Conservation (phyloP, 2,329 filamentous ascomycete species). For the Cladosporium sp. region DNA sequence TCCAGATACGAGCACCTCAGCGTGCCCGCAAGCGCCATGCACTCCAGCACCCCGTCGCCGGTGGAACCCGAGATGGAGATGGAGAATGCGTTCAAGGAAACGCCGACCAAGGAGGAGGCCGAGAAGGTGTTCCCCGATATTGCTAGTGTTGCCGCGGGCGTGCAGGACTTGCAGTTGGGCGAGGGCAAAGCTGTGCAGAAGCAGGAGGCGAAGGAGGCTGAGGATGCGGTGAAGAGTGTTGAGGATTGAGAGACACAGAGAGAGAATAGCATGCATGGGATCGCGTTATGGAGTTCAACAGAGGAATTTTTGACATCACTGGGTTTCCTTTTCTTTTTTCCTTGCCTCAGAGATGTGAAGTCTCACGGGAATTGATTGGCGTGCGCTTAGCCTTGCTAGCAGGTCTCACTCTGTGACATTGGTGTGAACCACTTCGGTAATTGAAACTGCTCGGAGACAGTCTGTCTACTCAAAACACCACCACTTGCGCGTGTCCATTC, state of each 20-base stretch:
- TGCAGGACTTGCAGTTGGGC: constrained; percentile 25
- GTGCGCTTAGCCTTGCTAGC: not conserved
- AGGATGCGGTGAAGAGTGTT: constrained; percentile 41
- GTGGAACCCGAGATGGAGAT: constrained; percentile 34
- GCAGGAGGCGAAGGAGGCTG: constrained; percentile 32
- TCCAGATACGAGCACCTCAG: constrained; percentile 15
- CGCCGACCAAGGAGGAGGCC: constrained; percentile 33
- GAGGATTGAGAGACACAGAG: constrained; percentile 36
- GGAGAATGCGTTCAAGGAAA: constrained; percentile 21
- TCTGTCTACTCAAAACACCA: no score
- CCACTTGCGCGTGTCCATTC: no score
- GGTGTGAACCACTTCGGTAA: no score
- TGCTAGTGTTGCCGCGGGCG: constrained; percentile 24
- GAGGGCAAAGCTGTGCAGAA: constrained; percentile 25
- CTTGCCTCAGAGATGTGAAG: not conserved
- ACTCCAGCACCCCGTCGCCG: constrained; percentile 17
- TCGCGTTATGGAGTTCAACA: not conserved
- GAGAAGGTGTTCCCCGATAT: constrained; percentile 25
- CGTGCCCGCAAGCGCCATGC: constrained; percentile 22
- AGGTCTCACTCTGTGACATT: not conserved
- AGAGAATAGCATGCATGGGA: not conserved
- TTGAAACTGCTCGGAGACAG: no score
- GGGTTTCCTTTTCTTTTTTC: not conserved
- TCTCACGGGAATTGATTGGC: not conserved
- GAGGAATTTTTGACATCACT: not conserved